A percentile compares a stretch with the other conserved stretches of the same genome.
phyloP scores from a whole-genome alignment of 1,284 basidiomycete genomes.

The Trametes sp. region DNA sequence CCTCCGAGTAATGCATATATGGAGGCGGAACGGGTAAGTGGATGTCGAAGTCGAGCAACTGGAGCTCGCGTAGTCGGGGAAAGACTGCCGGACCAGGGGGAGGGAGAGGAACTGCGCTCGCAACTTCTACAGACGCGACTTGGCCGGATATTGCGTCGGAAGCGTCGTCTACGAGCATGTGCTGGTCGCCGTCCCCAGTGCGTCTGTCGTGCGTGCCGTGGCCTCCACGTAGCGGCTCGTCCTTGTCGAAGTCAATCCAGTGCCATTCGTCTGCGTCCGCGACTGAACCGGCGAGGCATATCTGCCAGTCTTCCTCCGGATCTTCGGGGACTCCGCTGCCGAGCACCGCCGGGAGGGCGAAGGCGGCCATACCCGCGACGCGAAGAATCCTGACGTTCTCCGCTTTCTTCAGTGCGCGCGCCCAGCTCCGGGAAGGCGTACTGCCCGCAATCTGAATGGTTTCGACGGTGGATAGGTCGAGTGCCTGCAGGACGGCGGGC shows the following conservation, averaged over 20 bases:
- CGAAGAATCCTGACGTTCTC: not conserved
- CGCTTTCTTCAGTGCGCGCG: not conserved
- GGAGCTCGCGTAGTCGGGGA: not conserved
- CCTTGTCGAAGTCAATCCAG: not conserved
- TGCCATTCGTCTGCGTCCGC: not conserved
- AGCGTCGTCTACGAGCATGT: too few species aligned
- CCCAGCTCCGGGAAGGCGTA: not conserved
- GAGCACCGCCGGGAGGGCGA: not conserved
- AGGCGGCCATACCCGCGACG: not conserved
- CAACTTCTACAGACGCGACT: too few species aligned
- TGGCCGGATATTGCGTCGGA: too few species aligned
- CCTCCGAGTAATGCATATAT: not conserved
- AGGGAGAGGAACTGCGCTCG: not conserved
- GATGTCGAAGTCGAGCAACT: not conserved
- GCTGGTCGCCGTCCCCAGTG: too few species aligned
- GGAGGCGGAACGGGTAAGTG: not conserved
- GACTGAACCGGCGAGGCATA: not conserved
- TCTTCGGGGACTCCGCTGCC: not conserved
- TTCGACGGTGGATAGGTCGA: not conserved
- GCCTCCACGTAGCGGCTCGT: not conserved
- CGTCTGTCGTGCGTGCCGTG: too few species aligned
- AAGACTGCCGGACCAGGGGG: not conserved
- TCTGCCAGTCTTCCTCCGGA: not conserved
- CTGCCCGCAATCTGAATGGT: not conserved
- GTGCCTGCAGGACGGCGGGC: not conserved